These are phyloP conservation scores for Schoenoplectus tabernaemontani DNA, from an alignment of 202 grass and related monocot genomes.

Conservation along the genomic window DNA sequence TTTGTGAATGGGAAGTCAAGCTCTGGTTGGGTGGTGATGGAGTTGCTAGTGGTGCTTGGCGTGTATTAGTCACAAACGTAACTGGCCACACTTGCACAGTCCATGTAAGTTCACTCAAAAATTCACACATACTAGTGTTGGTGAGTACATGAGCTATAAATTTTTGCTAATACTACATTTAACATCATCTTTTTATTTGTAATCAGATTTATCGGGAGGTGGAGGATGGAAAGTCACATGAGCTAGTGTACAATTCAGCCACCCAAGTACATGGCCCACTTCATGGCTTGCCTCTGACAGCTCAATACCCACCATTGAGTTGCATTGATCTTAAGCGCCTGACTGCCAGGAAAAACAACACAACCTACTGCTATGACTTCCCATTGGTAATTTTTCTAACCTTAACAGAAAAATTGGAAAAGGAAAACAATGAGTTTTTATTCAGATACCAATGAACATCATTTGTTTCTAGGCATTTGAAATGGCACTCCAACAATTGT, in stretches of 20 bases:
- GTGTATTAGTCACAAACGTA: constrained; percentile 83
- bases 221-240: constrained; percentile 54
- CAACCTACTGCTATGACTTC: constrained; percentile 98
- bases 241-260: constrained; percentile 67
- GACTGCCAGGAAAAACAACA: constrained; percentile 77
- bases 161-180: background rate
- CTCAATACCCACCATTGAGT: constrained; percentile 64
- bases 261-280: constrained; percentile 51
- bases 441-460: constrained; percentile 6
- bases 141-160: background rate
- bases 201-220: constrained; percentile 90
- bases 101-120: constrained; percentile 63
- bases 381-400: constrained; percentile 50
- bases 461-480: constrained; percentile 77
- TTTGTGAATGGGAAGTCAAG: constrained; percentile 98
- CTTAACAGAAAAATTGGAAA: background rate
- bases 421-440: background rate
- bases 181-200: background rate
- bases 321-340: constrained; percentile 77
- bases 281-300: constrained; percentile 57
- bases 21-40: constrained; percentile 72
- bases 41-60: constrained; percentile 82
- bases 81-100: constrained; percentile 96
- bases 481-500: constrained; percentile 65
- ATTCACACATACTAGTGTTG: constrained; percentile 21